phyloP scores from a whole-genome alignment of 75 land plant species.

The Picea sitchensis region DNA sequence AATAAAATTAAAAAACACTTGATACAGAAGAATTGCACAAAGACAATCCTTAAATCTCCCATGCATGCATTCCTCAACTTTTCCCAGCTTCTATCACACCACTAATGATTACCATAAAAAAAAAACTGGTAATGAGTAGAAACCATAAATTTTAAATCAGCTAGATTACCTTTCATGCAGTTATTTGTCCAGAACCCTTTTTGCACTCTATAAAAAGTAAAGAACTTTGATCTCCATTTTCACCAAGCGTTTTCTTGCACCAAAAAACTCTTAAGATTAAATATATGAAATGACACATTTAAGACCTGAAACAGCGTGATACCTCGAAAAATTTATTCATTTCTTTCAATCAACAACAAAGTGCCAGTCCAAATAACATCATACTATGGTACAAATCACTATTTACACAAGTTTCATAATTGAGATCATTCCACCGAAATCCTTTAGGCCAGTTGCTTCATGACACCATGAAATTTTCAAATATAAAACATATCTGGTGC shows the following conservation, averaged over 20 bases:
- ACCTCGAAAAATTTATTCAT: neutral
- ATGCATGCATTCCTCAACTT: too few relatives aligned
- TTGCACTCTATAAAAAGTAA: slow-evolving; percentile 2
- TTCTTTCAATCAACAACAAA: neutral
- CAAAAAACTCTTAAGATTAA: slow-evolving; percentile 12
- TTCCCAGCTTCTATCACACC: too few relatives aligned
- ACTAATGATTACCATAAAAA: neutral
- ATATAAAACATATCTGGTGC: neutral
- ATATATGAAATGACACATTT: neutral
- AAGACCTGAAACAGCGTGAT: neutral
- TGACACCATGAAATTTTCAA: neutral
- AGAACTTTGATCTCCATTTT: slow-evolving; percentile 12
- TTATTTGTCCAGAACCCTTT: slow-evolving; percentile 9
- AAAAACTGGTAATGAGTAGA: neutral
- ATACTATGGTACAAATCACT: neutral
- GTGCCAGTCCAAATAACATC: neutral
- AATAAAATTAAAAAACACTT: too few relatives aligned
- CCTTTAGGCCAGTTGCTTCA: neutral
- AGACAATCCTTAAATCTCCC: too few relatives aligned
- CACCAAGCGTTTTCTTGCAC: slow-evolving; percentile 8
- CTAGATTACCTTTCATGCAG: slow-evolving; percentile 9
- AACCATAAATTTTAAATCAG: neutral
- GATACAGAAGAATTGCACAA: too few relatives aligned
- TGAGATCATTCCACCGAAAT: neutral
- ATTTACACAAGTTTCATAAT: neutral